These are phyloP conservation scores for Magnusiomyces sp. DNA, from an alignment of 1,139 yeast genomes.

Conservation along the genomic window DNA sequence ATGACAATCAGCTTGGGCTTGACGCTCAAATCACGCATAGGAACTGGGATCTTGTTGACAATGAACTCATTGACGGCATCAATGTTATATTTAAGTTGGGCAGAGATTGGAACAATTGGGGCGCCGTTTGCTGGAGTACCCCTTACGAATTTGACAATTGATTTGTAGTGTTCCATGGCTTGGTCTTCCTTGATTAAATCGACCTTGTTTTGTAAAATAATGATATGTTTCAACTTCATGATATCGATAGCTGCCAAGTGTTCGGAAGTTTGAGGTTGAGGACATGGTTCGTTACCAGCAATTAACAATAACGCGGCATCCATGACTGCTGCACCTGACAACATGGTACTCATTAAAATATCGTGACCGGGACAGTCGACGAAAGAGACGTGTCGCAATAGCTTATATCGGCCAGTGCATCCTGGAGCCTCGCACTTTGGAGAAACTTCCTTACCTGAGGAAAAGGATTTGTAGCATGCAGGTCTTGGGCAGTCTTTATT, in stretches of 20 bases:
- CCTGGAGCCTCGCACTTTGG: slow-evolving; percentile 88
- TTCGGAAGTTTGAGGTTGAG: slow-evolving; percentile 99
- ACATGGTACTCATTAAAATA: slow-evolving; percentile 99
- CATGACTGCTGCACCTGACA: slow-evolving; percentile 99
- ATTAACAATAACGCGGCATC: slow-evolving; percentile 94
- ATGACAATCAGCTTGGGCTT: slow-evolving; percentile 94
- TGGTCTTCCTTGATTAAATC: slow-evolving; percentile 97
- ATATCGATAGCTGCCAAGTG: slow-evolving; percentile 99
- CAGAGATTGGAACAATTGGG: slow-evolving; percentile 97
- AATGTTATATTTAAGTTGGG: slow-evolving; percentile 95
- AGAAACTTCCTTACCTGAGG: slow-evolving; percentile 87
- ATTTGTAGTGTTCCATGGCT: slow-evolving; percentile 90
- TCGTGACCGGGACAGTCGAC: slow-evolving; percentile 99
- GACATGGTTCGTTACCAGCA: slow-evolving; percentile 99
- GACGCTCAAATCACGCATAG: slow-evolving; percentile 88
- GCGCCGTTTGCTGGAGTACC: slow-evolving; percentile 99
- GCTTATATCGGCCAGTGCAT: slow-evolving; percentile 66
- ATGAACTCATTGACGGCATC: slow-evolving; percentile 97
- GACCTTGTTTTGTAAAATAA: slow-evolving; percentile 94
- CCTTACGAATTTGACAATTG: slow-evolving; percentile 83
- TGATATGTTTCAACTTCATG: slow-evolving; percentile 95
- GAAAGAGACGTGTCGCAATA: slow-evolving; percentile 93
- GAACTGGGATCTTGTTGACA: slow-evolving; percentile 92
- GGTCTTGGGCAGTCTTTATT: slow-evolving; percentile 87
- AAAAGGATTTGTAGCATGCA: slow-evolving; percentile 87